These are phyloP conservation scores for Lactuca sativa DNA, from an alignment of 129 eudicot species.

Conservation along the genomic window DNA sequence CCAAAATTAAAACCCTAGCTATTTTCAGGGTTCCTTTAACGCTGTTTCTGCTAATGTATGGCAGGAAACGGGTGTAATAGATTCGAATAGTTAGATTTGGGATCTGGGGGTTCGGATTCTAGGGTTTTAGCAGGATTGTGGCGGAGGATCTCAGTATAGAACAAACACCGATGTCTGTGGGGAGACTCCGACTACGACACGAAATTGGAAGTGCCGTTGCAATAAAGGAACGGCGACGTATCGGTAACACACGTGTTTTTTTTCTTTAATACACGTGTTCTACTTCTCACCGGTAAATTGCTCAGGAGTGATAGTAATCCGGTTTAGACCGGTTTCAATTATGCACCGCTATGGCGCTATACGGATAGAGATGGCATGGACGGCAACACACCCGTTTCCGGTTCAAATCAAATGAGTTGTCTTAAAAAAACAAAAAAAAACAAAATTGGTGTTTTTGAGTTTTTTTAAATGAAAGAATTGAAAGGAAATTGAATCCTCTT, in stretches of 20 bases:
- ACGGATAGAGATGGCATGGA: no score
- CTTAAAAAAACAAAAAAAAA: no score
- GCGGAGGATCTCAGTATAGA: constrained; percentile 1
- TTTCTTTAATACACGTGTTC: not conserved
- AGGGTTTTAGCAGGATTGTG: constrained; percentile 13
- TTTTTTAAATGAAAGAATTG: no score
- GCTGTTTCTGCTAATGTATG: constrained; percentile 1
- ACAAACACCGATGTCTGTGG: constrained; percentile 18
- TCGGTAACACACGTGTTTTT: constrained; percentile 12
- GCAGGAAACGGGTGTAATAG: not conserved
- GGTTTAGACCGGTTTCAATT: no score
- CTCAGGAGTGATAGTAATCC: not conserved
- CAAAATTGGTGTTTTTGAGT: no score
- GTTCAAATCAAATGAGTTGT: no score
- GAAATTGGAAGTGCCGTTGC: constrained; percentile 16
- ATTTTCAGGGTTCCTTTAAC: not conserved
- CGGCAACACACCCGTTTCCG: no score
- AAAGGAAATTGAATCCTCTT: no score
- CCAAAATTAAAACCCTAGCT: constrained; percentile 26
- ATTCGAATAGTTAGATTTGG: not conserved
- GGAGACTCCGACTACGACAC: constrained; percentile 28
- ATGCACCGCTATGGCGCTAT: no score
- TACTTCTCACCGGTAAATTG: not conserved
- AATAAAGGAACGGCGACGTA: constrained; percentile 15
- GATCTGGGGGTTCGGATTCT: constrained; percentile 7